Evolutionary conservation across 192 early-diverging fungal genomes (phyloP), one percentile per base, ranked within the genome.

Genomic region (Dissophora ornata): DNA sequence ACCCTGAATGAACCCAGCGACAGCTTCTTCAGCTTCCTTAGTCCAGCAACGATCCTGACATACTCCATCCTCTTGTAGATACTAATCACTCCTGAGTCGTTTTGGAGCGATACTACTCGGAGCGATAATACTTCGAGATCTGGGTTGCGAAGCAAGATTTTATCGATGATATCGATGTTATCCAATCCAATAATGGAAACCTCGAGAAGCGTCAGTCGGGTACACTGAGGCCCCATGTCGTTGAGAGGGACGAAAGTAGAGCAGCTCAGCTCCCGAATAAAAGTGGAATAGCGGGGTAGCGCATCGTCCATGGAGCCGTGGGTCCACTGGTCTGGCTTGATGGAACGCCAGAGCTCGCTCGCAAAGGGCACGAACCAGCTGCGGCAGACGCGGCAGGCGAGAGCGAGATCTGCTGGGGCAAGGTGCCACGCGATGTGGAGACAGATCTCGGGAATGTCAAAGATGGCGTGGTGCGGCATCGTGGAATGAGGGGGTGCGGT

Each of bases 271-370:
- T 77, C 52, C 15, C 64, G 73, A 16, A 77, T 38, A 45, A 62
- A 77, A 25, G 10, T 0, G 0, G 73, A 61, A 16, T 77, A 77
- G 0, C 59, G 63, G 1, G 73, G 73, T 7, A 77, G 58, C 0
- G 64, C 73, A 10, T 33, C 30, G 1, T n/a, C 4, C 11, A 77
- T 42, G 2, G 57, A 55, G 0, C 33, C 63, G 22, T 61, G 48
- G 4, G 58, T 62, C 58, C 57, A 77, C 22, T 77, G 73, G 22
- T 77, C 65, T 10, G 44, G 28, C 18, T 67, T 13, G 28, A 77
- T 57, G 1, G 52, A 47, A 3, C 73, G 49, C 64, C 64, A 77
- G 36, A 77, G 73, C 32, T 47, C 10, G 19, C 57, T 57, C 16
- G 59, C 63, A 55, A 66, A 67, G 11, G 64, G 73, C 7, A 34